Evolutionary conservation across 1,284 basidiomycete genomes (phyloP).

Genomic region (Sphaerobolus stellatus): DNA sequence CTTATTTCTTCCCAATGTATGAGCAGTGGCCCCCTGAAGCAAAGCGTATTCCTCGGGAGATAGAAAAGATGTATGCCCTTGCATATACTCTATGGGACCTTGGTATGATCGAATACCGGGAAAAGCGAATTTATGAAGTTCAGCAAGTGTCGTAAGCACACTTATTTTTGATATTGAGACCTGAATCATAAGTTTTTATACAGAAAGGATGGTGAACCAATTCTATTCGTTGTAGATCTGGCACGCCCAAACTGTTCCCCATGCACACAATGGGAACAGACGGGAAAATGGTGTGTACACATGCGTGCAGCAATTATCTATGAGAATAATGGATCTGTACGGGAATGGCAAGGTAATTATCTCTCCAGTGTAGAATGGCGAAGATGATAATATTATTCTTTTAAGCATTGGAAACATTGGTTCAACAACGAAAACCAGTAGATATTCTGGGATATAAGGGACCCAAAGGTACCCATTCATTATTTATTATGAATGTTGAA

Average conservation of each 20-base stretch:
- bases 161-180: not conserved
- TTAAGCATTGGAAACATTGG: too few relatives aligned
- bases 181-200: not conserved
- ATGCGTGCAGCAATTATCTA: not conserved
- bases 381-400: too few relatives aligned
- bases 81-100: constrained; percentile 2
- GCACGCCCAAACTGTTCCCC: not conserved
- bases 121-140: not conserved
- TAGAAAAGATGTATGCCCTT: not conserved
- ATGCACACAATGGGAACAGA: not conserved
- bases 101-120: not conserved
- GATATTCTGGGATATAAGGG: too few relatives aligned
- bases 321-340: not conserved
- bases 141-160: not conserved
- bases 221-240: not conserved
- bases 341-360: not conserved
- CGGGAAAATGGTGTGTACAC: not conserved
- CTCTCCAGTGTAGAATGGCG: too few relatives aligned
- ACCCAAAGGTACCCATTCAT: too few relatives aligned
- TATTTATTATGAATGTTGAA: too few relatives aligned
- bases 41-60: not conserved
- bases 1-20: not conserved
- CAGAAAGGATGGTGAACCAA: not conserved
- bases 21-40: not conserved
- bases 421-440: too few relatives aligned